Evolutionary conservation across 257 asterid genomes (phyloP), one percentile per base, ranked within the genome.

Genomic region (Nicotiana attenuata): DNA sequence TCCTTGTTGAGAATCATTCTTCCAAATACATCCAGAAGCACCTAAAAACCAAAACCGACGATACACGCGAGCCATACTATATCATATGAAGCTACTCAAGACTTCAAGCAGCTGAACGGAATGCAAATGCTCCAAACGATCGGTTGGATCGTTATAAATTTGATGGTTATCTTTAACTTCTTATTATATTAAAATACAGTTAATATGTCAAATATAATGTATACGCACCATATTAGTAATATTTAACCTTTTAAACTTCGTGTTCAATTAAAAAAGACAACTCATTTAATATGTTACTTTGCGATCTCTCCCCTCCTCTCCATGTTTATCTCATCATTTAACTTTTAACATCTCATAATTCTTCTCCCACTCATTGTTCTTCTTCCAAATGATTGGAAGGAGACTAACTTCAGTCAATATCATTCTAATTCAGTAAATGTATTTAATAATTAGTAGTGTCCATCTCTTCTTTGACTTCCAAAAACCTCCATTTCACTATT

Each of bases 371-470:
- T 38, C 19, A 35, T 35, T 31, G 26, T 67, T 35, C 19, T 67
- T 67, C 55, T 31, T 52, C 52, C 17, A 66, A 66, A 66, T 2
- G 33, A 66, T 66, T 66, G 53, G 52, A 66, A 38, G 19, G 56
- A 68, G 5, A 31, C 3, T 41, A 41, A 33, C 45, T 71, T 71
- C 35, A 45, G 78, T 71, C 45, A 69, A 33, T 71, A 45, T 8
- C 59, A 69, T 69, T 69, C 78, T 41, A 38, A 69, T 69, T 69
- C 59, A 69, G 78, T 71, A 45, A 71, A 41, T 45, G 22, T 45
- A 71, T 29, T 71, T 71, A 71, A 29, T 29, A 29, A 29, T 29
- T 29, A 29, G 13, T 71, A 33, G 78, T 71, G 59, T 69, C 38
- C 20, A n/a, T 69, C 77, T 69, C 4, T 69, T 38, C 3, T 10